Conservation (phyloP, 1,139 yeast species). For the Nakaseomyces uthaithaninus region DNA sequence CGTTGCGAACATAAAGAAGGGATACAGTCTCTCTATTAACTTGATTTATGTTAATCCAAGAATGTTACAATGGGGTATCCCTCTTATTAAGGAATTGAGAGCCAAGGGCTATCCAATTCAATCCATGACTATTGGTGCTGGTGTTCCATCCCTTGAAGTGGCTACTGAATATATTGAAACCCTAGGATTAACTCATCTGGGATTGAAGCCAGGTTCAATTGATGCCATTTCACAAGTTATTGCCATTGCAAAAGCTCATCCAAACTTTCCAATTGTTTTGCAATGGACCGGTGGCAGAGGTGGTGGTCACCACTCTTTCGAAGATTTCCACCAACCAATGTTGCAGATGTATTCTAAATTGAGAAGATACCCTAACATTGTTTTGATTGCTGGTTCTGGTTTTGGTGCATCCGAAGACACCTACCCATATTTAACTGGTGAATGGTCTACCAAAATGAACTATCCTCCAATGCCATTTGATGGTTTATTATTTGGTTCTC, state of each 20-base stretch:
- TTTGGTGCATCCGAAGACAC: constrained; percentile 96
- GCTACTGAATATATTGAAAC: constrained; percentile 93
- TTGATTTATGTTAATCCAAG: constrained; percentile 93
- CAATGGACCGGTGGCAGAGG: constrained; percentile 99
- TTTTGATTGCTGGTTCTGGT: constrained; percentile 95
- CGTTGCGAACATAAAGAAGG: constrained; percentile 59
- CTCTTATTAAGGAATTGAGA: constrained; percentile 82
- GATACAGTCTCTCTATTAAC: constrained; percentile 84
- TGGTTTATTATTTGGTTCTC: constrained; percentile 91
- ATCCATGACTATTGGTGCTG: constrained; percentile 96
- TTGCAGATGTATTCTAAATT: constrained; percentile 92
- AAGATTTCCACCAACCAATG: constrained; percentile 97
- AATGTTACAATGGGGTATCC: constrained; percentile 98
- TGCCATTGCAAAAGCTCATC: constrained; percentile 90
- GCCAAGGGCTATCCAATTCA: constrained; percentile 91
- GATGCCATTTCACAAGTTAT: constrained; percentile 85
- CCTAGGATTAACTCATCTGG: constrained; percentile 85
- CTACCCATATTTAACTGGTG: constrained; percentile 93
- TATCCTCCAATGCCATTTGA: constrained; percentile 99
- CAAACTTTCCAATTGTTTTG: constrained; percentile 87
- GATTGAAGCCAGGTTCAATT: constrained; percentile 95
- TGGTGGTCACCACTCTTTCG: constrained; percentile 99
- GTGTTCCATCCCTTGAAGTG: constrained; percentile 97
- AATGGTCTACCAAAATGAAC: constrained; percentile 77
- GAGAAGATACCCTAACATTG: constrained; percentile 83